Base-by-base conservation (phyloP, 352 stramenopile species). In the Saprolegnia parasitica region DNA sequence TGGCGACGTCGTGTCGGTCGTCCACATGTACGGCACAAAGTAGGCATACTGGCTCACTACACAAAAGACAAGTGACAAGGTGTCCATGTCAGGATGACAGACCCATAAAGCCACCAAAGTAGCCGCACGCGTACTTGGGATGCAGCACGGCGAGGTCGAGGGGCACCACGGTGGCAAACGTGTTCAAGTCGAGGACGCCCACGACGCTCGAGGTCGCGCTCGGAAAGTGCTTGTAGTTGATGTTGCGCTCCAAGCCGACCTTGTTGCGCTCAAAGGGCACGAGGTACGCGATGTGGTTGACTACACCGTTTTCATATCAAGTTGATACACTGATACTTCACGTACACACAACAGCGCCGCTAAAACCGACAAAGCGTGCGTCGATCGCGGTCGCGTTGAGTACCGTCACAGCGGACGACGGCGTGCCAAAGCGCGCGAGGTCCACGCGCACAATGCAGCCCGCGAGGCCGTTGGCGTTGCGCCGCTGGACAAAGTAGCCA, bases 141-240 rank as follows among this genome's bases (percentile, higher is more conserved):
- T 90, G 74, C 11, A 78, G 60, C 2, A 16, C 24, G 6, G 81
- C 58, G 20, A 93, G 78, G 37, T 93, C 81, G n/a, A 93, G 67
- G 39, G 72, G 81, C 0, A 77, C 76, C 0, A 68, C 72, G 4
- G 76, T 71, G 2, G 64, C 16, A 45, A 91, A 93, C 0, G 72
- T 80, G 29, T 45, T 73, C 26, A 93, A 70, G 13, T 91, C 74
- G 4, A 91, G 63, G 50, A 79, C 78, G 10, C 88, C 80, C 20
- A 91, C 64, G 24, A 87, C 47, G 4, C 85, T 85, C 1, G 85
- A 90, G 64, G 80, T 88, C 0, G 77, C 74, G 16, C 83, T 82
- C 4, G 83, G 81, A 50, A 93, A 91, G 67, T 93, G 82, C 46
- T 83, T 80, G 37, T 91, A 55, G 50, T 88, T 91, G 32, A 68